Conservation (phyloP, 805 yeast species). For the Yarrowia bubula region DNA sequence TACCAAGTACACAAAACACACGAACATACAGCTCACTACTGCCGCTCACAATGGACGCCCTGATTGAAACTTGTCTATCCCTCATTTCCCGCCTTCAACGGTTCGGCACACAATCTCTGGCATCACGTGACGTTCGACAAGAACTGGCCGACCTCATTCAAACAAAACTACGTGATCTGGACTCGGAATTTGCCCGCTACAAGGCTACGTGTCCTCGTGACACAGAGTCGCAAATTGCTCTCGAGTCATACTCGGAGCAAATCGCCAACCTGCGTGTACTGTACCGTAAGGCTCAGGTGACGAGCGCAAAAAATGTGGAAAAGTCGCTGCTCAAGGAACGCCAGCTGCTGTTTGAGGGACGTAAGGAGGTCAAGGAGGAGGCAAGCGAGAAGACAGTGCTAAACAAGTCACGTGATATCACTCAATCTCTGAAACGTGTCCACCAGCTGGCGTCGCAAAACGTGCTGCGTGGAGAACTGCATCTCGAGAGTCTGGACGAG, state of each 20-base stretch:
- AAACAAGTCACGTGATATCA: slow-evolving; percentile 34
- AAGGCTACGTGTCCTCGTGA: slow-evolving; percentile 6
- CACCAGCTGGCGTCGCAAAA: slow-evolving; percentile 30
- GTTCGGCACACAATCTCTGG: slow-evolving; percentile 8
- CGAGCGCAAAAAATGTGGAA: slow-evolving; percentile 6
- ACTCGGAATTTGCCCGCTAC: neutral
- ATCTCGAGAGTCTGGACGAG: slow-evolving; percentile 7
- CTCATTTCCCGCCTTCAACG: slow-evolving; percentile 17
- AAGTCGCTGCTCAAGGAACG: slow-evolving; percentile 24
- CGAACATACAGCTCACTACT: neutral
- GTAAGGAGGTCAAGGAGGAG: slow-evolving; percentile 19
- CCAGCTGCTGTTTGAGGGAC: slow-evolving; percentile 16
- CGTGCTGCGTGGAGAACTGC: slow-evolving; percentile 17
- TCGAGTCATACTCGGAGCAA: slow-evolving; percentile 6
- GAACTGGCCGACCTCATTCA: slow-evolving; percentile 18
- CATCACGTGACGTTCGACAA: slow-evolving; percentile 11
- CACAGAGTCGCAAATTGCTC: neutral
- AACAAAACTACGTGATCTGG: slow-evolving; percentile 16
- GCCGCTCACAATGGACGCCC: neutral
- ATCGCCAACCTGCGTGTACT: neutral
- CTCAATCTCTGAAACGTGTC: slow-evolving; percentile 32
- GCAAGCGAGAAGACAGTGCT: slow-evolving; percentile 32
- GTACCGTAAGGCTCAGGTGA: slow-evolving; percentile 19
- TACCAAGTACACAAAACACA: neutral
- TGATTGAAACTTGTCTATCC: slow-evolving; percentile 7